phyloP scores from a whole-genome alignment of 805 yeast species.

The Candida verbasci region DNA sequence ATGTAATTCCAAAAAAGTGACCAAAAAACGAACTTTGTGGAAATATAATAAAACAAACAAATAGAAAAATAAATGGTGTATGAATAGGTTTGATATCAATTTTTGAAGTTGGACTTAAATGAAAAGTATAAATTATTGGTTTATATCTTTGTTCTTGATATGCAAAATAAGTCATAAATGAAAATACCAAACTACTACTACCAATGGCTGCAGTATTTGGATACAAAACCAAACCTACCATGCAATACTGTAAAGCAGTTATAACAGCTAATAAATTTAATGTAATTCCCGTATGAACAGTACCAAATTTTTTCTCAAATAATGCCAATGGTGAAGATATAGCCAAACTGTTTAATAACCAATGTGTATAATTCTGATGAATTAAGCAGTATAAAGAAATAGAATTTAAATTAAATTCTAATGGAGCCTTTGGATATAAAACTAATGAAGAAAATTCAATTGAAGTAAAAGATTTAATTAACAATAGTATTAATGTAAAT shows the following conservation, averaged over 20 bases:
- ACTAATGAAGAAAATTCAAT: conserved; percentile 32
- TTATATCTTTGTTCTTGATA: conserved; percentile 34
- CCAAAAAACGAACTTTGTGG: conserved; percentile 74
- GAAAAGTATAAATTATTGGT: conserved; percentile 36
- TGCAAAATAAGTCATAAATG: conserved; percentile 61
- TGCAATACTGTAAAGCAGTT: conserved; percentile 61
- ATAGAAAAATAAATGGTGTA: conserved; percentile 53
- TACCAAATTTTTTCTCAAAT: conserved; percentile 74
- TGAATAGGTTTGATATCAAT: conserved; percentile 8
- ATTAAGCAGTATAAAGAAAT: conserved; percentile 72
- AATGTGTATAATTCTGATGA: conserved; percentile 59
- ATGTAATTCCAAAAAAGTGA: conserved; percentile 60
- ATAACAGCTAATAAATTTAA: conserved; percentile 66
- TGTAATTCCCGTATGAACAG: conserved; percentile 80
- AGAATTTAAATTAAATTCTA: conserved; percentile 40
- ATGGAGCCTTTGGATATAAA: conserved; percentile 54
- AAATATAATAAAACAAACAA: conserved; percentile 45
- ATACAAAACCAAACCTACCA: conserved; percentile 46
- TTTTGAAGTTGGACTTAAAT: conserved; percentile 1
- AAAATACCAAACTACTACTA: conserved; percentile 69
- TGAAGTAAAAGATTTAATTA: conserved; percentile 24
- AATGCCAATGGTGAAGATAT: conserved; percentile 56
- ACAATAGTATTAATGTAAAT: conserved; percentile 46
- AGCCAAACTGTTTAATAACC: conserved; percentile 54
- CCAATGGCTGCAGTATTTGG: conserved; percentile 59